These are phyloP conservation scores for Massariosphaeria phaeospora DNA, from an alignment of 495 filamentous ascomycete genomes.

Conservation along the genomic window DNA sequence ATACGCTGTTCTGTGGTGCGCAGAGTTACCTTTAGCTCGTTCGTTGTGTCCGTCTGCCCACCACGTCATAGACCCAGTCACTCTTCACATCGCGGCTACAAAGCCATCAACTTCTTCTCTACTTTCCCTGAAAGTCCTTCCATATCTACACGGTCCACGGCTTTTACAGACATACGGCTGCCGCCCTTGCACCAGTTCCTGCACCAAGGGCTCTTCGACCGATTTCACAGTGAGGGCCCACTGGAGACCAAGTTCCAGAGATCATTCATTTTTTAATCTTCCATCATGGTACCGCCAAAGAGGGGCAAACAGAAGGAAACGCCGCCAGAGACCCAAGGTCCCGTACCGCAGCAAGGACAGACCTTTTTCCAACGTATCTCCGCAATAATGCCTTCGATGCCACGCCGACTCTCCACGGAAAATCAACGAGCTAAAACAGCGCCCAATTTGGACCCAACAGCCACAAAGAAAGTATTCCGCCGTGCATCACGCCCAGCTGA, in stretches of 20 bases:
- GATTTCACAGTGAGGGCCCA: too few species aligned
- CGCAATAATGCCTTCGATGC: neutral
- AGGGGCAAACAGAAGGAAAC: neutral
- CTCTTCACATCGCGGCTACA: neutral
- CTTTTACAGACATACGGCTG: too few species aligned
- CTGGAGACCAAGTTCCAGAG: too few species aligned
- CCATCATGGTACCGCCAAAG: neutral
- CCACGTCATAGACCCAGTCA: neutral
- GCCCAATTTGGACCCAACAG: neutral
- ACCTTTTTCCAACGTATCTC: neutral
- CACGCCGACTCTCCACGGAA: neutral
- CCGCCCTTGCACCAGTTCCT: too few species aligned
- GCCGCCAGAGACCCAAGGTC: neutral
- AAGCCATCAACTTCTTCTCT: too few species aligned
- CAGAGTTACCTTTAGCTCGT: too few species aligned
- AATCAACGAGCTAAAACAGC: conserved; percentile 5
- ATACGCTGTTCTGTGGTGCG: too few species aligned
- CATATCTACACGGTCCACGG: too few species aligned
- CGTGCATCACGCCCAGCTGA: neutral
- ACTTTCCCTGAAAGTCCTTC: too few species aligned
- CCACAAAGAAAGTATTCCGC: neutral
- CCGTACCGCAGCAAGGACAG: neutral
- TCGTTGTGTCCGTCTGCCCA: neutral
- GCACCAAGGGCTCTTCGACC: too few species aligned
- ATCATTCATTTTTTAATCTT: too few species aligned